A percentile compares a stretch with the other conserved stretches of the same genome.
These are phyloP conservation scores for Leucocoprinus leucothites DNA, from an alignment of 768 basidiomycete species.

Conservation along the genomic window DNA sequence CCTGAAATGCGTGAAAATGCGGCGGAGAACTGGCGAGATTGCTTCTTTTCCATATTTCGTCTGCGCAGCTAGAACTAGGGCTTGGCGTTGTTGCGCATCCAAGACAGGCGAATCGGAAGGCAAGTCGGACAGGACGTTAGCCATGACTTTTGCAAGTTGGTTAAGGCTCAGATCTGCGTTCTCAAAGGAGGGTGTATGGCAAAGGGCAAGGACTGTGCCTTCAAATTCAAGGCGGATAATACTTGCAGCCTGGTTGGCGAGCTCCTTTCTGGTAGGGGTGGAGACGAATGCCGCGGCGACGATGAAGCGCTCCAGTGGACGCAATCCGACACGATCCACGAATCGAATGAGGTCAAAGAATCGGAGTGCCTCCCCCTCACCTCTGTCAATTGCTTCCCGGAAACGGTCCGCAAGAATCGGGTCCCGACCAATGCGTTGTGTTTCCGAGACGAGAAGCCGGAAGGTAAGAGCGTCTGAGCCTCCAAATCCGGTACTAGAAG, in stretches of 20 bases:
- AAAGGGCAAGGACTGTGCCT: constrained; percentile 69
- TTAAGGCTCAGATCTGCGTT: constrained; percentile 72
- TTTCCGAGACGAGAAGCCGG: constrained; percentile 84
- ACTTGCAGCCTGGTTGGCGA: constrained; percentile 58
- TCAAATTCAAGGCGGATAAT: constrained; percentile 80
- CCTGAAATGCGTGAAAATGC: constrained; percentile 75
- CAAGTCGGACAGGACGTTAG: constrained; percentile 73
- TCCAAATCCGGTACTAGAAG: constrained; percentile 62
- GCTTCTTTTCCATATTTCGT: constrained; percentile 80
- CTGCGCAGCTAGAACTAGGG: constrained; percentile 70
- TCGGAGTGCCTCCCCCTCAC: constrained; percentile 80
- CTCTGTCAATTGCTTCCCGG: constrained; percentile 85
- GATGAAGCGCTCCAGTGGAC: constrained; percentile 76
- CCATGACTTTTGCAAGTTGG: constrained; percentile 76
- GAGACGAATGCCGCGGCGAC: constrained; percentile 73
- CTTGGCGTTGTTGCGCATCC: constrained; percentile 71
- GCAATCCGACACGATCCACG: constrained; percentile 75
- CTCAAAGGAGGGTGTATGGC: constrained; percentile 80
- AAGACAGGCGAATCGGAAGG: constrained; percentile 68
- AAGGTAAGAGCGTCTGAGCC: constrained; percentile 78
- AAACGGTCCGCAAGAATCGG: constrained; percentile 89
- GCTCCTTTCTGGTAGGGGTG: constrained; percentile 52
- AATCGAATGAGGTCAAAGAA: constrained; percentile 84
- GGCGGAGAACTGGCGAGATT: constrained; percentile 68
- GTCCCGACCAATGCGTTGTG: constrained; percentile 85